Evolutionary conservation across 331 rosid genomes (phyloP), one percentile per base, ranked within the genome.

Genomic region (Pyrus hybrid): DNA sequence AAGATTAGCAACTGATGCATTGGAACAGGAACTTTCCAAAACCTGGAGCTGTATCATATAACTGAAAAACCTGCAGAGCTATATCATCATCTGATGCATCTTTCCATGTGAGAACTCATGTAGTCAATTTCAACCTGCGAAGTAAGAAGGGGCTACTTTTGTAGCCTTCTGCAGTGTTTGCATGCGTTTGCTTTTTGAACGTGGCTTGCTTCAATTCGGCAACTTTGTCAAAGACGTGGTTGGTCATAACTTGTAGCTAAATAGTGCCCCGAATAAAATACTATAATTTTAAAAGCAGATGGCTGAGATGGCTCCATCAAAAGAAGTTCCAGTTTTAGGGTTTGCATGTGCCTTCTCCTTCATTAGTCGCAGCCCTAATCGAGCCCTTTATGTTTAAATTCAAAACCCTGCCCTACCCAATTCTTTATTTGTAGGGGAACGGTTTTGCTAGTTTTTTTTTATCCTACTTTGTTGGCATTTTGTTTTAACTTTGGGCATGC

Each of bases 281-380:
- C 23, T 20, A 57, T 8, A 8, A 72, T 72, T 58, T 32, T 33
- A 72, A 72, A 58, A 57, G 54, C 37, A 33, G 33, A 57, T 5
- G 37, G 76, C 76, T 33, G 25, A 57, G n/a, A 26, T 8, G 7
- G n/a, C 47, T 57, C 57, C 77, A 60, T 73, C 68, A 73, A 61
- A 41, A 61, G 68, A 25, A 25, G 68, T 8, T 60, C 77, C 77
- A 25, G 18, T 37, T 5, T 30, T 5, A 17, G 13, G n/a, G 32
- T 17, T 58, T 35, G 41, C 76, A 72, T 72, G 76, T 72, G 76
- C 67, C 17, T 37, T 72, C 68, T 60, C 29, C 21, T 13, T 26
- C 10, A 14, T 1, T 1, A 21, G 67, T 57, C 35, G 64, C 4
- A 41, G 28, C 18, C 66, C 29, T 4, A 29, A 54, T 56, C 33